Base-by-base conservation (phyloP, 768 basidiomycete genomes). In the Pholiota molesta region DNA sequence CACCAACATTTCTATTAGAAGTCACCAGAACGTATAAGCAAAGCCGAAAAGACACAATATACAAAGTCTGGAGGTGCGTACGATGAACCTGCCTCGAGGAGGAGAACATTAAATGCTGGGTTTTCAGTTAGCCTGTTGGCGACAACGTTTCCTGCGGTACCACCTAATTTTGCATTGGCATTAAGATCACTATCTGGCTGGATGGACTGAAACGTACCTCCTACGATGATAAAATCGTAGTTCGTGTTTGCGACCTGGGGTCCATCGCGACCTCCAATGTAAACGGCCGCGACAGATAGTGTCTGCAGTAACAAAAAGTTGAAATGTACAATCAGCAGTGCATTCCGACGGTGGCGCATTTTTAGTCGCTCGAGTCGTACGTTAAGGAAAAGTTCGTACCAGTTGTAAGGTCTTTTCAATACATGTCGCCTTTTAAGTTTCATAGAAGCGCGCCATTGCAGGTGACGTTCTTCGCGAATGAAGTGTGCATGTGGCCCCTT, bases 1-100 rank as follows among this genome's bases (percentile, higher is more conserved):
- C 57, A 35, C 62, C 62, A 9, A 19, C 47, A 39, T 52, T 21
- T 3, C 57, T 58, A 16, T 6, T 17, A 26, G 13, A 10, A 6
- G 2, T 53, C 16, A 35, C 33, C 19, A 44, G 37, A 11, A 29
- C 11, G 26, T 2, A 3, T 17, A 14, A 21, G 5, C 17, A 29
- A 58, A 26, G 26, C 26, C 26, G 16, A 29, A 7, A 2, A 17
- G 26, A 21, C n/a, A 19, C 11, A 39, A 40, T 11, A 37, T 13
- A 11, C 9, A 37, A 7, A 37, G 5, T 37, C 10, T 13, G 35
- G 35, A 37, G 13, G 35, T 16, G 14, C 19, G 21, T 40, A 86
- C 88, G 86, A 87, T 61, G 73, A 68, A 3, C 86, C 86, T 0
- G 84, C 81, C 67, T 87, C 86, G 11, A 87, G 67, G 8, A 88